Conservation (phyloP, 169 alveolate species). For the Cryptosporidium parvum region DNA sequence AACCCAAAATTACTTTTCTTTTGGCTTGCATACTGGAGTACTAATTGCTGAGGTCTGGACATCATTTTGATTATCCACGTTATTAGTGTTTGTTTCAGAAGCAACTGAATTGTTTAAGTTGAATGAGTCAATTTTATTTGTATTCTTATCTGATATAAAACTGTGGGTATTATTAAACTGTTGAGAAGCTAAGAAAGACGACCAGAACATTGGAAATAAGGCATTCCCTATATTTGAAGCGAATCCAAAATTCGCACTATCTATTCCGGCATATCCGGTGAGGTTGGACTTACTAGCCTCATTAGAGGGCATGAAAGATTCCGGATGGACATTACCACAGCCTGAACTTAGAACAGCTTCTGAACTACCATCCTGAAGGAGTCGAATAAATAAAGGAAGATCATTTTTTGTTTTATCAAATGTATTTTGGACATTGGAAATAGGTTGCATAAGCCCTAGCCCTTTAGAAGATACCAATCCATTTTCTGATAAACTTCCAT, state of each 20-base stretch:
- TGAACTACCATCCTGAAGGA: slow-evolving; percentile 6
- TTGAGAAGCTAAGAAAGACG: background rate
- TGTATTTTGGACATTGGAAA: background rate
- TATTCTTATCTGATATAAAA: background rate
- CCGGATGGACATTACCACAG: background rate
- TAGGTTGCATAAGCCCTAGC: background rate
- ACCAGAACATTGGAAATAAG: slow-evolving; percentile 23
- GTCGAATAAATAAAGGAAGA: slow-evolving; percentile 12
- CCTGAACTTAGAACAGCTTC: background rate
- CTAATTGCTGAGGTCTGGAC: slow-evolving; percentile 3
- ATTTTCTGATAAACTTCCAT: slow-evolving; percentile 19
- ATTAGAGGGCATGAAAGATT: background rate
- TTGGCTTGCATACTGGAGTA: slow-evolving; percentile 22
- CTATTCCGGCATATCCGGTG: slow-evolving; percentile 5
- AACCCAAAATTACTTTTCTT: background rate
- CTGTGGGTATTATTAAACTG: background rate
- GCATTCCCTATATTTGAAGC: background rate
- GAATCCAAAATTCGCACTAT: slow-evolving; percentile 2
- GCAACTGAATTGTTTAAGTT: background rate
- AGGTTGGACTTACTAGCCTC: background rate
- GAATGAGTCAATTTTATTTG: background rate
- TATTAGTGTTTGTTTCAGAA: slow-evolving; percentile 10
- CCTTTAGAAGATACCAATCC: background rate
- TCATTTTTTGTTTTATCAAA: slow-evolving; percentile 5
- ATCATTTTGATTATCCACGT: slow-evolving; percentile 2